Base-by-base conservation (phyloP, 192 early-diverging fungal genomes). In the Rhizophagus sp. region DNA sequence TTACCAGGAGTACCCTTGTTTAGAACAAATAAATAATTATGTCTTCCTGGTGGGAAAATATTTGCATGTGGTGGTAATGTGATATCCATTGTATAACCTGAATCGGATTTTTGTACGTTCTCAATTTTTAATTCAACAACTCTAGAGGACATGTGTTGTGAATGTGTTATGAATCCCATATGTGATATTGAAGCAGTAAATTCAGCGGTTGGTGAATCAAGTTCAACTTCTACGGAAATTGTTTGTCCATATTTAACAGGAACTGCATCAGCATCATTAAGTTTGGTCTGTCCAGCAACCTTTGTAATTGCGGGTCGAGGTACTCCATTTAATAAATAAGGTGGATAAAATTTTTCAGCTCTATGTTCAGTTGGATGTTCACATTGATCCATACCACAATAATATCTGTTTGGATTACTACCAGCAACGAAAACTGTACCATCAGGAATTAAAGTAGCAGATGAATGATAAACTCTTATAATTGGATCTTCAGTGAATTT, bases 381-480 rank as follows among this genome's bases (percentile, higher is more conserved):
- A 36, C 63, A 34, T 19, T 57, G 15, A 19, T 57, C 17, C 49
- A 11, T 76, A 10, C 80, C 74, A 25, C 67, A 5, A 2, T 80
- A 72, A 33, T 82, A 76, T 27, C 70, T 72, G 47, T 87, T 87
- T 10, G 84, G 82, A 49, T 85, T 85, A 3, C 84, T 85, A 22
- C 86, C 86, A 22, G 86, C 80, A 4, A 87, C 79, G 13, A 85
- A 75, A 30, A 87, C 78, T 15, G 82, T 82, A 27, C 86, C 86
- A 65, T 87, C 86, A 8, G 87, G 80, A 7, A 90, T 34, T 3
- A 84, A 82, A 65, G 86, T 82, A 11, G 88, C 84, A 36, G 85
- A 82, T 0, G 90, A 91, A 78, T 93, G 92, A 79, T 93, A 93
- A 41, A 92, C 80, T 1, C 92, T 79, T 3, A 88, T 77, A 62